Conservation (phyloP, 257 asterid genomes). For the Penstemon eatonii region DNA sequence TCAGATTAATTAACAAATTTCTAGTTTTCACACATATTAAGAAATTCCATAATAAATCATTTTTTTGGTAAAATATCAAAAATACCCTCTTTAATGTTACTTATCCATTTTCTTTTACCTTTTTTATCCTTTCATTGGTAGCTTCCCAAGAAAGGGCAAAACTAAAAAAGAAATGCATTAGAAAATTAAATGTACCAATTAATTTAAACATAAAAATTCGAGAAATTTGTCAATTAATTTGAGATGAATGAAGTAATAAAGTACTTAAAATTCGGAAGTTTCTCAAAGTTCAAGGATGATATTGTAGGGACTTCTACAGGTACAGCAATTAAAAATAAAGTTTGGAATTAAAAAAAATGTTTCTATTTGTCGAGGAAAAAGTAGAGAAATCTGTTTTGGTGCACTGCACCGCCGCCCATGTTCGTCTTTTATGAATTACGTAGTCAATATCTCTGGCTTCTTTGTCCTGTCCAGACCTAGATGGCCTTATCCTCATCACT, state of each 20-base stretch:
- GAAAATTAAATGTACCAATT: too few relatives aligned
- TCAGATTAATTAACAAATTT: too few relatives aligned
- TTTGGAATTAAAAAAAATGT: background rate
- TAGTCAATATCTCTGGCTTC: slow-evolving; percentile 11
- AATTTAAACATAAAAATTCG: too few relatives aligned
- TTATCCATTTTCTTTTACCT: too few relatives aligned
- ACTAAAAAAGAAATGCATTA: too few relatives aligned
- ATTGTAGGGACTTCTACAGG: slow-evolving; percentile 36
- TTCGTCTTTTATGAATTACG: slow-evolving; percentile 5
- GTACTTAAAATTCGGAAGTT: background rate
- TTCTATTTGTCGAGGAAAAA: slow-evolving; percentile 22
- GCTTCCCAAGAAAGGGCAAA: too few relatives aligned
- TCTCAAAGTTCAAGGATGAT: slow-evolving; percentile 46
- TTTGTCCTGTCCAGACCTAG: slow-evolving; percentile 18
- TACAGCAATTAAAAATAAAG: background rate
- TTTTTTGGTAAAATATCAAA: too few relatives aligned
- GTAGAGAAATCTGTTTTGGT: slow-evolving; percentile 21
- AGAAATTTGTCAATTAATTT: background rate
- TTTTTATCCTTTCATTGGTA: too few relatives aligned
- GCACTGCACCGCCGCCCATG: slow-evolving; percentile 5
- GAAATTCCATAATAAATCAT: too few relatives aligned
- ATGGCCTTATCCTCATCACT: slow-evolving; percentile 18
- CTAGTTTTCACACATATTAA: too few relatives aligned
- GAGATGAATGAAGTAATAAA: background rate
- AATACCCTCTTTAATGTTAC: too few relatives aligned